phyloP scores from a whole-genome alignment of 2,329 filamentous ascomycete species.

The Penicillium concentricum region DNA sequence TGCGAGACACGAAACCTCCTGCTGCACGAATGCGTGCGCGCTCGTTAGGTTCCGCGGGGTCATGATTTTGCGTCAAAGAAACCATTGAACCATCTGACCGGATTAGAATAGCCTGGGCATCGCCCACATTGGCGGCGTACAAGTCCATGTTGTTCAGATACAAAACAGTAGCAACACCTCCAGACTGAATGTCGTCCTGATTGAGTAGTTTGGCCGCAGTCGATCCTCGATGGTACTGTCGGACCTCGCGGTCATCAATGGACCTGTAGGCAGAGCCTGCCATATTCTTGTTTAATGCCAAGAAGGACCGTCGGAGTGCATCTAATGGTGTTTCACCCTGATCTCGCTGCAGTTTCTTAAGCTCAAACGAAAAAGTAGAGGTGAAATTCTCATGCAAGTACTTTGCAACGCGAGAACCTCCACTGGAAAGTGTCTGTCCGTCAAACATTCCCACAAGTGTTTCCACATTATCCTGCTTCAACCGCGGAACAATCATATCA shows the following conservation, averaged over 20 bases:
- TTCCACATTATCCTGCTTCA: slow-evolving; percentile 86
- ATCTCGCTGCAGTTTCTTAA: slow-evolving; percentile 69
- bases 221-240: slow-evolving; percentile 65
- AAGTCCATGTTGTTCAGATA: slow-evolving; percentile 89
- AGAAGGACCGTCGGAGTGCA: slow-evolving; percentile 80
- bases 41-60: slow-evolving; percentile 82
- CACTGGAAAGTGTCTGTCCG: slow-evolving; percentile 81
- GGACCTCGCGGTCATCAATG: slow-evolving; percentile 68
- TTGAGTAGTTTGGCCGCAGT: slow-evolving; percentile 73
- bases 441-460: slow-evolving; percentile 94
- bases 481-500: slow-evolving; percentile 89
- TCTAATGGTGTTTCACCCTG: slow-evolving; percentile 73
- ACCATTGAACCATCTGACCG: slow-evolving; percentile 81
- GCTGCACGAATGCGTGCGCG: slow-evolving; percentile 88
- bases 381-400: slow-evolving; percentile 96
- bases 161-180: slow-evolving; percentile 86
- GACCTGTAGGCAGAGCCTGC: slow-evolving; percentile 79
- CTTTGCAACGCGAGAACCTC: slow-evolving; percentile 93
- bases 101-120: slow-evolving; percentile 93
- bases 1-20: slow-evolving; percentile 91
- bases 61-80: slow-evolving; percentile 86
- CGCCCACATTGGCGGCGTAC: slow-evolving; percentile 91
- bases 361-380: slow-evolving; percentile 75
- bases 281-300: slow-evolving; percentile 90
- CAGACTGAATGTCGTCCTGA: slow-evolving; percentile 85